Base-by-base conservation (phyloP, 306 rosid species). In the Sicyos edulis region DNA sequence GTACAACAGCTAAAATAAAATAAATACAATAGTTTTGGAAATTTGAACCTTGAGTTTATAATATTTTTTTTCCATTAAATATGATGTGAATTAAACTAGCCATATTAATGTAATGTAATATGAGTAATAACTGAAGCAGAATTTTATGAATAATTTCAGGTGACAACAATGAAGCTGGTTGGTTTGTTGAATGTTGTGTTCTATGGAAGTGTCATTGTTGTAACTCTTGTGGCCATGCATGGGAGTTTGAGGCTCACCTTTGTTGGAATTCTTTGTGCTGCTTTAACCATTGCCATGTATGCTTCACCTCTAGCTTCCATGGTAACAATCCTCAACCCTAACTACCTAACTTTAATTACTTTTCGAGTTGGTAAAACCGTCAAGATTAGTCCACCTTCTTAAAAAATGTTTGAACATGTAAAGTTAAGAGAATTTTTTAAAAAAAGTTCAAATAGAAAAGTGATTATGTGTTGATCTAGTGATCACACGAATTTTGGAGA, bases 301-400 rank as follows among this genome's bases (percentile, higher is more conserved):
- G 90, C 84, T 42, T 77, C 87, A 4, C 87, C 87, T 11, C 70
- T 86, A 0, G 52, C 83, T 6, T 70, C 68, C 77, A 77, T 86
- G 85, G 90, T 81, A 80, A 65, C 29, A 10, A 50, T 14, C 10
- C 45, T 19, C n/a, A 42, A 20, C 75, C 19, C 19, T 54, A 32
- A 5, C 2, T 40, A 10, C 7, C n/a, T 32, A 8, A 56, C 8
- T 42, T 7, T 16, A 6, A 0, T 21, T 7, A 14, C 2, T 2
- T 59, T 69, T 15, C 53, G 59, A 50, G 29, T 24, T 22, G 14
- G n/a, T 19, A 14, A 20, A 32, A 32, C 37, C 5, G 37, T 32
- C 5, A 5, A 32, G 37, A 32, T 32, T 32, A 32, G 37, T 32
- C 37, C 0, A 32, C 37, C 37, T 32, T 32, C 37, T 32, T 32